These are phyloP conservation scores for Periglandula ipomoeae DNA, from an alignment of 2,329 filamentous ascomycete species.

Conservation along the genomic window DNA sequence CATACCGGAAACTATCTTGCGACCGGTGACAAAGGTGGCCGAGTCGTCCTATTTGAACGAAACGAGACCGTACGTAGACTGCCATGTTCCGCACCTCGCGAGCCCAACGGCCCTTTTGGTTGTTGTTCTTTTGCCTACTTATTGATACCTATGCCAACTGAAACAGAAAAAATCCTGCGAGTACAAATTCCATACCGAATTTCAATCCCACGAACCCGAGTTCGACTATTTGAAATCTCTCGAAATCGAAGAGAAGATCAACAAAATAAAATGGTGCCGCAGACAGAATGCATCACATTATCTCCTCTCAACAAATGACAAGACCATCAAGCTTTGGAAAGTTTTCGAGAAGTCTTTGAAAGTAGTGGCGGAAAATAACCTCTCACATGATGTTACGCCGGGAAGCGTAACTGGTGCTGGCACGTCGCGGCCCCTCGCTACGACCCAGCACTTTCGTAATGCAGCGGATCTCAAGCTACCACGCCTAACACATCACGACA, in stretches of 20 bases:
- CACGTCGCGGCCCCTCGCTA: constrained; percentile 57
- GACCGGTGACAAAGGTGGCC: constrained; percentile 81
- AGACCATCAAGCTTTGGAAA: constrained; percentile 99
- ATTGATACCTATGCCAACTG: constrained; percentile 1
- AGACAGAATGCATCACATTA: constrained; percentile 98
- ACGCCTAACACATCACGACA: constrained; percentile 94
- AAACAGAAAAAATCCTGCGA: constrained; percentile 99
- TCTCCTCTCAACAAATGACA: constrained; percentile 96
- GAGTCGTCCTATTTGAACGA: constrained; percentile 79
- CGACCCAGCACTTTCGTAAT: constrained; percentile 67
- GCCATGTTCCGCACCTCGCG: not conserved
- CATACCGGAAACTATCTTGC: constrained; percentile 84
- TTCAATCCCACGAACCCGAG: constrained; percentile 98
- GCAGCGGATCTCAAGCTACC: constrained; percentile 83
- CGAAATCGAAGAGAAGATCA: constrained; percentile 99
- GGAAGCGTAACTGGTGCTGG: constrained; percentile 63
- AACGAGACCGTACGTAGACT: constrained; percentile 75
- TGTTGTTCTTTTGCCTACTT: constrained; percentile 8
- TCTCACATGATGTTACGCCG: constrained; percentile 88
- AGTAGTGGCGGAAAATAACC: constrained; percentile 97
- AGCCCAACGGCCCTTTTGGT: not conserved
- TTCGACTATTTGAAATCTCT: constrained; percentile 99
- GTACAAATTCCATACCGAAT: constrained; percentile 99
- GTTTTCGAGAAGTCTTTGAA: constrained; percentile 99
- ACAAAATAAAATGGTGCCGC: constrained; percentile 99